Base-by-base conservation (phyloP, 352 stramenopile genomes). In the Elongisporangium senticosum region DNA sequence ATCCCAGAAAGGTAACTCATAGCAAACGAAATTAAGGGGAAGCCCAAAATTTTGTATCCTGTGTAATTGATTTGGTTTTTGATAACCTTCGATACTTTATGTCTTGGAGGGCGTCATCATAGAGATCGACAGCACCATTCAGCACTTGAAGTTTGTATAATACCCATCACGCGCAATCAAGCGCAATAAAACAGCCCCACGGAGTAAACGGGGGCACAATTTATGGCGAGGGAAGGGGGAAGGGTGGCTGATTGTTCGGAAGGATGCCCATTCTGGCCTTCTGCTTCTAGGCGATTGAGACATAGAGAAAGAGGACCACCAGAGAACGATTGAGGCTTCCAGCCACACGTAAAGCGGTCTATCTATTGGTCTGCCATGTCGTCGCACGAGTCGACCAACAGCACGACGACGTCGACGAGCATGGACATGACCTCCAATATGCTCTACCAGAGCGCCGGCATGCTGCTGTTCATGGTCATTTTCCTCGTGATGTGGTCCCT, bases 401-500 rank as follows among this genome's bases (percentile, higher is more conserved):
- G 11, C 33, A 43, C 33, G 33, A 4, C 4, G 33, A 43, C 33
- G 10, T 17, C 33, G 33, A 43, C 33, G 10, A 43, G 17, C 33
- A 43, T 43, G 33, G 13, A 64, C 49, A 67, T 68, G 23, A 56
- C 72, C 65, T 49, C 70, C 43, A 75, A 71, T 20, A 68, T 86
- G 75, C 40, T 86, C 20, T 86, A 89, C 57, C 78, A 89, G 64
- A 74, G 67, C 43, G 59, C 79, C 26, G 73, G 77, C 39, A 79
- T 83, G 70, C 28, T 83, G 49, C 51, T 85, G 56, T 57, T 89
- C 19, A 80, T 66, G 61, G 20, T 77, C 54, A 67, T 84, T 53
- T 84, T 87, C 60, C 60, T 87, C 57, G 56, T 77, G 7, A 64
- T 83, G 26, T 87, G 77, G 70, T 68, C 72, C 48, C 67, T 77